Evolutionary conservation across 2,329 filamentous ascomycete species (phyloP).

Genomic region (Trichoderma asperellum): DNA sequence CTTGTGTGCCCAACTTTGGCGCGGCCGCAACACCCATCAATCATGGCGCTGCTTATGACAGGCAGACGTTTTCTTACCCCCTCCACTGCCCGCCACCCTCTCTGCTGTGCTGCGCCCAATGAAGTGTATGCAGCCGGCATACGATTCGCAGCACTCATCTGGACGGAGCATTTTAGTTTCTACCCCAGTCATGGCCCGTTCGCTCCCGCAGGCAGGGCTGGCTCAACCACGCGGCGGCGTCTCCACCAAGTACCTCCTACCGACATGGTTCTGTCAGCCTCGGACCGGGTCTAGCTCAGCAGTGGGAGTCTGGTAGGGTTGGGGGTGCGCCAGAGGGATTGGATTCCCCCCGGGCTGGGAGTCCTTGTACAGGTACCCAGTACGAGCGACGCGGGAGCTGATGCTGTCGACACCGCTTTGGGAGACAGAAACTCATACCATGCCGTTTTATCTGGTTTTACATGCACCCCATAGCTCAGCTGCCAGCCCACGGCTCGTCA

Average conservation of each 20-base stretch:
- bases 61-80: constrained; percentile 19
- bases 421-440: constrained; percentile 18
- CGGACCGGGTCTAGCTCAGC: constrained; percentile 11
- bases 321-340: constrained; percentile 23
- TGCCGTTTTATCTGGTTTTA: constrained; percentile 28
- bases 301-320: not conserved
- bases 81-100: constrained; percentile 11
- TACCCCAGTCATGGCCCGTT: constrained; percentile 28
- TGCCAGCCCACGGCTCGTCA: constrained; percentile 35
- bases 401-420: constrained; percentile 27
- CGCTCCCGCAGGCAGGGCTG: constrained; percentile 30
- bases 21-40: constrained; percentile 25
- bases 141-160: constrained; percentile 25
- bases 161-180: constrained; percentile 27
- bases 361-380: constrained; percentile 4
- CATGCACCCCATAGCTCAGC: constrained; percentile 42
- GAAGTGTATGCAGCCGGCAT: constrained; percentile 4
- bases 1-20: constrained; percentile 26
- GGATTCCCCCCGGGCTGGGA: constrained; percentile 8
- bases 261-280: constrained; percentile 30
- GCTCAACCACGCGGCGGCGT: constrained; percentile 29
- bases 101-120: constrained; percentile 24
- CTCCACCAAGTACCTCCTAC: constrained; percentile 23
- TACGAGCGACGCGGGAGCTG: constrained; percentile 26
- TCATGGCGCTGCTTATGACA: constrained; percentile 23